These are phyloP conservation scores for Teratosphaeria viscida DNA, from an alignment of 2,329 filamentous ascomycete species.

Conservation along the genomic window DNA sequence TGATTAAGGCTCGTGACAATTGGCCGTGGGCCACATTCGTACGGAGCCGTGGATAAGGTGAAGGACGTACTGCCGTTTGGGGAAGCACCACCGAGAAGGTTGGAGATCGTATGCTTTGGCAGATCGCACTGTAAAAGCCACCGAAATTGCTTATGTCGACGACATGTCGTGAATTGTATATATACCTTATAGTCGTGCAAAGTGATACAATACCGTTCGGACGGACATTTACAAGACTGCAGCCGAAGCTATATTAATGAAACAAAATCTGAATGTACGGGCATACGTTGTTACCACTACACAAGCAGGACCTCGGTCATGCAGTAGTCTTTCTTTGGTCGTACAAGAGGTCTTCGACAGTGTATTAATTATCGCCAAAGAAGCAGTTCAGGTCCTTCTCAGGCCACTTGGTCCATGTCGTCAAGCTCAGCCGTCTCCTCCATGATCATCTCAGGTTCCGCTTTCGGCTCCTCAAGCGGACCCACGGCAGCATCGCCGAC, in stretches of 20 bases:
- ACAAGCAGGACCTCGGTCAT: background rate
- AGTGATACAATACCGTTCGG: background rate
- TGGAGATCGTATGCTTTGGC: background rate
- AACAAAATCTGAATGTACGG: background rate
- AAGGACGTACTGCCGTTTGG: background rate
- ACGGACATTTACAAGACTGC: background rate
- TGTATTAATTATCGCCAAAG: background rate
- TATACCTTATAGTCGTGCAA: background rate
- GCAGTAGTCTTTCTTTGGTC: background rate
- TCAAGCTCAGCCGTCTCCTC: constrained; percentile 15
- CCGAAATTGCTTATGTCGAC: background rate
- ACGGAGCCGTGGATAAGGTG: background rate
- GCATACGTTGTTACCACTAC: background rate
- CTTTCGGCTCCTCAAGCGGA: constrained; percentile 29
- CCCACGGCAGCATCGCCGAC: constrained; percentile 46
- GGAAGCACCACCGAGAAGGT: background rate
- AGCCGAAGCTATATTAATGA: background rate
- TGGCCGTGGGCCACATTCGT: background rate
- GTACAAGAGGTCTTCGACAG: background rate
- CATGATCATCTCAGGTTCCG: constrained; percentile 3
- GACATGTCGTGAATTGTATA: background rate
- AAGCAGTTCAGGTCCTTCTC: background rate
- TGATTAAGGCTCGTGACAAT: background rate
- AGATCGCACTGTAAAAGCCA: background rate
- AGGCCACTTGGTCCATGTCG: constrained; percentile 22